A percentile compares a stretch with the other conserved stretches of the same genome.
Conservation (phyloP, 129 eudicot species). For the Helianthus annuus region HanXRQr2.0-SUNRISE NC_035437.2:18933218-18933717, state of each 20-base stretch:
- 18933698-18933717: no score
- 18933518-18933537: background rate
- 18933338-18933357: constrained; percentile 82
- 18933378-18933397: constrained; percentile 76
- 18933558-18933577: no score
- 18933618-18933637: no score
- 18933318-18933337: constrained; percentile 86
- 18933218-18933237: background rate
- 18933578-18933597: no score
- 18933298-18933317: constrained; percentile 92
- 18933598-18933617: no score
- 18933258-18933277: constrained; percentile 84
- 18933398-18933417: constrained; percentile 90
- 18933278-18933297: constrained; percentile 73
- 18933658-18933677: no score
- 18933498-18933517: constrained; percentile 1
- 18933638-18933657: no score
- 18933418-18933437: constrained; percentile 96
- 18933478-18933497: constrained; percentile 55
- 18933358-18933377: constrained; percentile 80
- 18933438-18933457: constrained; percentile 78
- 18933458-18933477: constrained; percentile 80
- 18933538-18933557: background rate
- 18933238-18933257: constrained; percentile 33
- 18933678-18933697: no score